Conservation (phyloP, 2,329 filamentous ascomycete species). For the Eurotiales sp. region DNA sequence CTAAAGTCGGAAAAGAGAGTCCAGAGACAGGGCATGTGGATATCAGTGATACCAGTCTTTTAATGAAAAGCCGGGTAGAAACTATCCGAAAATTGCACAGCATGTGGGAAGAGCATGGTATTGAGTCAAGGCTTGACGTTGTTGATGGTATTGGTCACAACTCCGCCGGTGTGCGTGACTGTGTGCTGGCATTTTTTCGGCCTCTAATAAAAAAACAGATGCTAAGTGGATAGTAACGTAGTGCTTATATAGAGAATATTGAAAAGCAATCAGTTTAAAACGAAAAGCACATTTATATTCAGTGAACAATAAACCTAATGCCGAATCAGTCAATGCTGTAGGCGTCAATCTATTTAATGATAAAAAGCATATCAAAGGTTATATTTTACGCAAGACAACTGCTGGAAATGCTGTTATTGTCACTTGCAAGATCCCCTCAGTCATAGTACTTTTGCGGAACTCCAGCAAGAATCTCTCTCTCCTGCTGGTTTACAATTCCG, state of each 20-base stretch:
- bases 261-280: too few relatives aligned
- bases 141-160: slow-evolving; percentile 23
- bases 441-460: slow-evolving; percentile 13
- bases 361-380: too few relatives aligned
- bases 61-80: slow-evolving; percentile 13
- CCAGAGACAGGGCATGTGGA: slow-evolving; percentile 11
- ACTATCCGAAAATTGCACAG: slow-evolving; percentile 11
- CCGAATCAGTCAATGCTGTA: too few relatives aligned
- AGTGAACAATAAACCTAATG: too few relatives aligned
- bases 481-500: slow-evolving; percentile 11
- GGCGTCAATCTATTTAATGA: too few relatives aligned
- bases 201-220: background rate
- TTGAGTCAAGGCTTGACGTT: slow-evolving; percentile 20
- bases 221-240: background rate
- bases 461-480: slow-evolving; percentile 12
- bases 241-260: too few relatives aligned
- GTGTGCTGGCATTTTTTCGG: slow-evolving; percentile 6
- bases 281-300: too few relatives aligned
- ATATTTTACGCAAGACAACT: too few relatives aligned
- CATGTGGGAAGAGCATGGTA: slow-evolving; percentile 20
- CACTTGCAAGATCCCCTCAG: background rate
- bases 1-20: background rate
- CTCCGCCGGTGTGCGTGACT: slow-evolving; percentile 2
- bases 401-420: too few relatives aligned
- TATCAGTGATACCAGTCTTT: slow-evolving; percentile 11